phyloP scores from a whole-genome alignment of 768 basidiomycete genomes.

The Naganishia kalamii region DNA sequence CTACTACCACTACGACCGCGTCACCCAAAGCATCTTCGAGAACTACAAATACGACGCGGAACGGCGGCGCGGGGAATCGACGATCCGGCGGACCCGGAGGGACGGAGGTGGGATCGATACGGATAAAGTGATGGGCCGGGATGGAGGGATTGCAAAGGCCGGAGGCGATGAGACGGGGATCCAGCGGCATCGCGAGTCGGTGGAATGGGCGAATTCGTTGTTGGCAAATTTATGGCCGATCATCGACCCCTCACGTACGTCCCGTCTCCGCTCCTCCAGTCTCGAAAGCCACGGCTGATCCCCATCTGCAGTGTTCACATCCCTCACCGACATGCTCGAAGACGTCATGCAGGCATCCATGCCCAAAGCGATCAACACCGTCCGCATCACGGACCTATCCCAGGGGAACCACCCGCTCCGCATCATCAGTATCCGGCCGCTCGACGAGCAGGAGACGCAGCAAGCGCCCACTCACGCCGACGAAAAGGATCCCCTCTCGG shows the following conservation, averaged over 20 bases:
- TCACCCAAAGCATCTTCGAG: constrained; percentile 1
- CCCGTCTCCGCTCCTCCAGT: not conserved
- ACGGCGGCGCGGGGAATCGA: constrained; percentile 11
- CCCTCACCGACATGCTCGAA: constrained; percentile 18
- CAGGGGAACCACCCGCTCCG: constrained; percentile 21
- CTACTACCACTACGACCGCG: constrained; percentile 12
- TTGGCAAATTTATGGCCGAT: constrained; percentile 20
- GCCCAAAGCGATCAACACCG: constrained; percentile 12
- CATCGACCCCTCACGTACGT: constrained; percentile 21
- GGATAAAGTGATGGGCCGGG: constrained; percentile 4
- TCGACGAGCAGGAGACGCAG: not conserved
- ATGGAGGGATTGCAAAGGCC: not conserved
- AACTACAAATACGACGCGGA: constrained; percentile 20
- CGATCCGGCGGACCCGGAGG: not conserved
- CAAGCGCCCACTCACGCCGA: not conserved
- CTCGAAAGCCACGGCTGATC: not conserved
- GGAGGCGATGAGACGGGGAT: constrained; percentile 19
- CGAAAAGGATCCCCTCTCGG: not conserved
- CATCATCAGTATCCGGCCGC: constrained; percentile 10
- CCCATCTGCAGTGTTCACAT: constrained; percentile 12
- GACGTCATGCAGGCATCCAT: constrained; percentile 24
- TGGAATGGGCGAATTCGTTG: constrained; percentile 21
- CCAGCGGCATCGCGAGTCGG: constrained; percentile 15
- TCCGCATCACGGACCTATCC: constrained; percentile 19
- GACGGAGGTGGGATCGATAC: not conserved